Evolutionary conservation across 2,329 filamentous ascomycete species (phyloP).

Genomic region (Xylariaceae sp.): DNA sequence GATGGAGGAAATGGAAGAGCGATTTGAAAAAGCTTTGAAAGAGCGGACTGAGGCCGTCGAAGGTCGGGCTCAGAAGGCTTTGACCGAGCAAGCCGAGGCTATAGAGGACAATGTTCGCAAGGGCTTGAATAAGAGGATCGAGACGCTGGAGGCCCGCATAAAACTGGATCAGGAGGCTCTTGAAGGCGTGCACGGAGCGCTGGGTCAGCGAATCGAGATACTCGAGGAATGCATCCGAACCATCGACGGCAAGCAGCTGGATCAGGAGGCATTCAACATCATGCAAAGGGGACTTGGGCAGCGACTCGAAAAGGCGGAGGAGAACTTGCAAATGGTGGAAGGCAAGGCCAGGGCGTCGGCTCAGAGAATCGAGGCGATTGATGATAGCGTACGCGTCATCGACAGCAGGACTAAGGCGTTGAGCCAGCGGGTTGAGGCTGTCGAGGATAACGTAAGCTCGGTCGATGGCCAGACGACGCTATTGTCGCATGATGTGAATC

Average conservation of each 20-base stretch:
- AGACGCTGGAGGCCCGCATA: conserved; percentile 30
- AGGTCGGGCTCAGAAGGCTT: conserved; percentile 19
- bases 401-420: conserved; percentile 30
- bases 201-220: conserved; percentile 29
- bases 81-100: conserved; percentile 19
- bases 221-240: conserved; percentile 31
- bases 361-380: conserved; percentile 32
- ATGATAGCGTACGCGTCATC: conserved; percentile 32
- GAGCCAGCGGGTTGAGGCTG: conserved; percentile 30
- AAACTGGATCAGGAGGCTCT: conserved; percentile 32
- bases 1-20: conserved; percentile 22
- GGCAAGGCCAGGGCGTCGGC: conserved; percentile 22
- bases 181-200: conserved; percentile 24
- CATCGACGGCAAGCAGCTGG: conserved; percentile 33
- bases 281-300: conserved; percentile 25
- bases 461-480: conserved; percentile 31
- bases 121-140: conserved; percentile 27
- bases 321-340: conserved; percentile 23
- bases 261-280: conserved; percentile 32
- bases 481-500: conserved; percentile 31
- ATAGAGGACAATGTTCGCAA: conserved; percentile 28
- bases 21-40: conserved; percentile 19
- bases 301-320: conserved; percentile 29
- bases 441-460: conserved; percentile 29
- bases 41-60: conserved; percentile 21